phyloP scores from a whole-genome alignment of 345 rosid genomes.

The Eucalyptus curtisii region DNA sequence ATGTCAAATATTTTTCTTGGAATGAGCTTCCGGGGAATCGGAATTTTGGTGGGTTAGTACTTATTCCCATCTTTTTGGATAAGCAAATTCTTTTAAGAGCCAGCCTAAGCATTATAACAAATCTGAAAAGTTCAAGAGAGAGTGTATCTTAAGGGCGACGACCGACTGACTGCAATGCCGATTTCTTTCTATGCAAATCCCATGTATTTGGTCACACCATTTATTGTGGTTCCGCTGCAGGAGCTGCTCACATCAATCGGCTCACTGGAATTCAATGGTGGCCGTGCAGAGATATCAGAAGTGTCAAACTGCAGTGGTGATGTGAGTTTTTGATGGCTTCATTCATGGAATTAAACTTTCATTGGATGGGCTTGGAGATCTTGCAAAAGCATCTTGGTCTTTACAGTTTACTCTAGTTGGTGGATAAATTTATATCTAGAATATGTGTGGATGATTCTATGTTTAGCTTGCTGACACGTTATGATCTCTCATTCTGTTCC shows the following conservation, averaged over 20 bases:
- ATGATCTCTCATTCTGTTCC: neutral
- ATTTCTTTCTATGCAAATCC: neutral
- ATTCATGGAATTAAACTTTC: neutral
- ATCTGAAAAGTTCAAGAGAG: neutral
- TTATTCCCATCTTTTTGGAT: neutral
- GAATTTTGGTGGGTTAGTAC: neutral
- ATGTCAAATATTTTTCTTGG: neutral
- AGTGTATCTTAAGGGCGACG: neutral
- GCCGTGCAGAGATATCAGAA: constrained; percentile 63
- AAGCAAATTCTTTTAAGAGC: neutral
- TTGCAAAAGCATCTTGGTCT: neutral
- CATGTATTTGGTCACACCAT: neutral
- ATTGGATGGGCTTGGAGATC: neutral
- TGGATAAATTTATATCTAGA: neutral
- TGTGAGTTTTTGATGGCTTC: constrained; percentile 24
- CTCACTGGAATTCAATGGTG: constrained; percentile 53
- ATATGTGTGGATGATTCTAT: neutral
- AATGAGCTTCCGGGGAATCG: neutral
- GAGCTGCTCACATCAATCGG: constrained; percentile 62
- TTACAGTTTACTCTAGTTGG: neutral
- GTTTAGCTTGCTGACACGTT: neutral
- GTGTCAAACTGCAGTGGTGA: constrained; percentile 73
- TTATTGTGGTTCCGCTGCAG: constrained; percentile 9
- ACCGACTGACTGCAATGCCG: neutral
- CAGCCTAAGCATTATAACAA: neutral